Evolutionary conservation across 495 filamentous ascomycete genomes (phyloP), one percentile per base, ranked within the genome.

Genomic region (Beverwykella pulmonaria): DNA sequence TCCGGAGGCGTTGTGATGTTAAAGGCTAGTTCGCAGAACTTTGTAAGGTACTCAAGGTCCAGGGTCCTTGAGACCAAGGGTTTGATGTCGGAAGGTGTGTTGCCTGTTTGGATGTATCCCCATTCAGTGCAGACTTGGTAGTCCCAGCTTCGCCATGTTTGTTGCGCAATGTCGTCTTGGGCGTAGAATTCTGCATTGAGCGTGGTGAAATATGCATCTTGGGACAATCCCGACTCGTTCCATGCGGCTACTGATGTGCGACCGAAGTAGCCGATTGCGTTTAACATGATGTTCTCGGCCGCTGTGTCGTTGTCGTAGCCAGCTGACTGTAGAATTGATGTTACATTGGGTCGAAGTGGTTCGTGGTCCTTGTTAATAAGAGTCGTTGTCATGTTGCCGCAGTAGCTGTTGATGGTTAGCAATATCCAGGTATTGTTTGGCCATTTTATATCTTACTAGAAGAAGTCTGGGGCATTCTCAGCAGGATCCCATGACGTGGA

Each of bases 81-180:
- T 0, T 84, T 80, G 63, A 86, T 82, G 64, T 77, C 69, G 0
- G 68, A 44, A 0, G 89, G 88, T 1, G 84, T 82, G 41, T 83
- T 84, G 62, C 89, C 89, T 6, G 87, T 88, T 68, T 83, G 81
- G 25, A 90, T 81, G 75, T 82, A 92, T 32, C 89, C 90, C 88
- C 88, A 92, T 77, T 85, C 80, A 73, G 75, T 71, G 67, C 73
- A 80, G 41, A 62, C 59, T 73, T 69, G 76, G 68, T 59, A 71
- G 17, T 59, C 47, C 61, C 79, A 82, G 41, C 75, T 74, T 57
- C 69, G 53, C 53, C 56, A 65, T 17, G 17, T 22, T 25, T 62
- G 85, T 20, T 62, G 70, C 52, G 85, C 78, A 14, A 69, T 69
- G 41, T 84, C 71, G 68, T 85, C 79, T 66, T 79, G 76, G 8